Base-by-base conservation (phyloP, 1,139 yeast species). In the Meyerozyma guilliermondii region DNA sequence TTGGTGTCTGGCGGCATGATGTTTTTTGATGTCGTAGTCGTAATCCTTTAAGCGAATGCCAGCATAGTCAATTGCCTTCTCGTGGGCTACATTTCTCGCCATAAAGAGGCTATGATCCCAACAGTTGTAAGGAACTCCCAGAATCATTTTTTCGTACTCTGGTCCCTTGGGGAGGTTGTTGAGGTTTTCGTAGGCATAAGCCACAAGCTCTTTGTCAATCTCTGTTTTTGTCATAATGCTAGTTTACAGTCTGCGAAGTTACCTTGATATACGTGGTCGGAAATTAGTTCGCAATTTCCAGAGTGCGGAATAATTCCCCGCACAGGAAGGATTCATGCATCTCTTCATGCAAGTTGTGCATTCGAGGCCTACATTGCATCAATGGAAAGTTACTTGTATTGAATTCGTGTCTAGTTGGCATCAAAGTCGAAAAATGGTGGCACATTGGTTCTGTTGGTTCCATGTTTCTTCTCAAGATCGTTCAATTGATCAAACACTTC, bases 401-500 rank as follows among this genome's bases (percentile, higher is more conserved):
- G 5, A 13, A 10, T 7, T 26, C 9, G 17, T 29, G 14, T 13
- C 36, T 33, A 33, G n/a, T 33, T 20, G 13, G 36, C n/a, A 14
- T 33, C 36, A 20, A 18, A 33, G 24, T 33, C 36, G 24, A 18
- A 18, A 8, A 33, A 33, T 18, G 23, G 24, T 11, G 36, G 24
- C 13, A 33, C 14, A 16, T 33, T 18, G 4, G 10, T 5, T 33
- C 36, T 33, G 24, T 18, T 10, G 13, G 38, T 33, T 22, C 81
- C 83, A 43, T 69, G 72, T 38, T 59, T 59, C 43, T 65, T 63
- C 39, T 72, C 70, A 43, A 83, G 62, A 17, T 66, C 56, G 53
- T 71, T 67, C 43, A 85, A 66, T 24, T 57, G 58, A 24, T 64
- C 66, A 37, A 83, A 69, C 53, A 86, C 91, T 39, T 73, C 84